phyloP scores from a whole-genome alignment of 2,329 filamentous ascomycete species.

The Clonostachys chloroleuca region DNA sequence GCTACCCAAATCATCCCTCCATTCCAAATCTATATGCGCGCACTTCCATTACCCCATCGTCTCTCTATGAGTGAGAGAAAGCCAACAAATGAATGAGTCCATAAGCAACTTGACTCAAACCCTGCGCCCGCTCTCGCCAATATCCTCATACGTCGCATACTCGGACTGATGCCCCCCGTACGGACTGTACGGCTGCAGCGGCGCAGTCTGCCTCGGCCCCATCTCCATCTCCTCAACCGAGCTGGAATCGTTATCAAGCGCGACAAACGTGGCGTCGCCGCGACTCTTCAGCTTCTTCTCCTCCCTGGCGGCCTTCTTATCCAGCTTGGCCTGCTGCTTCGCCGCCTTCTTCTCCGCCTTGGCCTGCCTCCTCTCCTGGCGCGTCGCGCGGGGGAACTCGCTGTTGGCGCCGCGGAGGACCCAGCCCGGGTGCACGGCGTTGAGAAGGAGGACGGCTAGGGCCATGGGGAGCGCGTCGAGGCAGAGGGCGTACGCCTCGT shows the following conservation, averaged over 20 bases:
- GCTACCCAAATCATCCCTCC: too few relatives aligned
- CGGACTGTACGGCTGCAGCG: too few relatives aligned
- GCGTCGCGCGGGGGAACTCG: conserved; percentile 28
- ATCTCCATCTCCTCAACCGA: not conserved
- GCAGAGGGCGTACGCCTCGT: conserved; percentile 46
- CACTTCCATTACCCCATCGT: too few relatives aligned
- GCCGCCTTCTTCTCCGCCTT: conserved; percentile 25
- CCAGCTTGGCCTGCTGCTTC: not conserved
- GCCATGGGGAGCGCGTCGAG: conserved; percentile 54
- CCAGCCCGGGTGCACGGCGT: conserved; percentile 38
- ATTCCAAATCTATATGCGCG: too few relatives aligned
- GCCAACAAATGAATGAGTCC: too few relatives aligned
- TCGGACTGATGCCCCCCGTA: too few relatives aligned
- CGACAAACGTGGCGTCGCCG: not conserved
- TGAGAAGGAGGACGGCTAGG: conserved; percentile 32
- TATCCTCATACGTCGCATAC: too few relatives aligned
- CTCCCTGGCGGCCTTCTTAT: not conserved
- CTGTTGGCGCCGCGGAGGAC: conserved; percentile 33
- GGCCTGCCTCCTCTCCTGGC: conserved; percentile 25
- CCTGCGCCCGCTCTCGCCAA: too few relatives aligned
- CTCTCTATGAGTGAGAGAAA: too few relatives aligned
- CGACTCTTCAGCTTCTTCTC: not conserved
- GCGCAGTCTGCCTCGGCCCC: not conserved
- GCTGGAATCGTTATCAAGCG: not conserved
- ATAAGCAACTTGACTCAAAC: too few relatives aligned